Base-by-base conservation (phyloP, 768 basidiomycete species). In the Lactarius indigo region DNA sequence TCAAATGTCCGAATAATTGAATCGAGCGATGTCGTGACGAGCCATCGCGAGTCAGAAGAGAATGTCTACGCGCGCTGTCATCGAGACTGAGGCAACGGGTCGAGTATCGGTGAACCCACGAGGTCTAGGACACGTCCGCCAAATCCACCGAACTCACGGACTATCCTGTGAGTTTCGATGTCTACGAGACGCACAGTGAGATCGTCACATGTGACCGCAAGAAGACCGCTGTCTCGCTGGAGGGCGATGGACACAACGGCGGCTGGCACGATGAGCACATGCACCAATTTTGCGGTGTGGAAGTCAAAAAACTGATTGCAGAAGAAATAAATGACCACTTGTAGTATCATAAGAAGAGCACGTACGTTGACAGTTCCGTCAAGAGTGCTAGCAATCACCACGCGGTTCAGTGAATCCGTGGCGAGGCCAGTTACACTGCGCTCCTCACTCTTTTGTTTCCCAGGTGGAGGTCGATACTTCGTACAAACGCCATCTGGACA, bases 1-100 rank as follows among this genome's bases (percentile, higher is more conserved):
- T 99, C 96, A 75, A 94, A 99, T 2, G 96, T 98, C 35, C 97
- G 86, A 72, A 98, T 92, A 61, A 90, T 82, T 0, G 93, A 92
- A 76, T 99, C 97, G 47, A 97, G 79, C 10, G 96, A 95, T 2
- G 92, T 87, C 1, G 88, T 81, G 50, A 98, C 83, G 59, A 99
- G 80, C 97, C 96, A 98, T 62, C 97, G 83, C 2, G 95, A 96
- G 75, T 98, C 95, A 1, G 93, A 87, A 9, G 97, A 98, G 77
- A 98, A 98, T 1, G 92, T 85, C 96, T 98, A 72, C 6, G 56
- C 28, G 42, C 18, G 26, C 42, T 31, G 17, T 15, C 20, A 20
- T 30, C 42, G 47, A 41, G 58, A 47, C 10, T 42, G 28, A n/a
- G 42, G 31, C 28, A 50, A 35, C 26, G 52, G 26, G 17, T 12